A percentile compares a stretch with the other conserved stretches of the same genome.
Evolutionary conservation across 345 rosid genomes (phyloP).

Genomic region (Trapa incisa): DNA sequence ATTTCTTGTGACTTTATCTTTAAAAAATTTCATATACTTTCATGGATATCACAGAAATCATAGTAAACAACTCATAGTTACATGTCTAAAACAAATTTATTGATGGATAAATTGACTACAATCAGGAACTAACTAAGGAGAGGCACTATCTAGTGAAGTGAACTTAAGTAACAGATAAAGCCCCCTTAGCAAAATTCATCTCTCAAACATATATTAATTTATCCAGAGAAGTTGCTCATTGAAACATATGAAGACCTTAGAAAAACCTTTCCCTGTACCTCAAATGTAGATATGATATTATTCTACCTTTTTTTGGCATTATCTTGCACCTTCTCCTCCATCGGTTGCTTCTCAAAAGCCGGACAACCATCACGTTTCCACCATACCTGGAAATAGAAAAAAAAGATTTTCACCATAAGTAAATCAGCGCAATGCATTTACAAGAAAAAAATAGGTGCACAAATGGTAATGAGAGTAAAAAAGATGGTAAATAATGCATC

Average conservation of each 20-base stretch:
- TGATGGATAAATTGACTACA: background rate
- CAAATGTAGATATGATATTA: background rate
- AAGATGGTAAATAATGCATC: constrained; percentile 6
- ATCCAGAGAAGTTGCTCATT: background rate
- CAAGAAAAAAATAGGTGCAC: background rate
- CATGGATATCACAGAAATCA: background rate
- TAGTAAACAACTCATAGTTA: background rate
- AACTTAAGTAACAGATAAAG: background rate
- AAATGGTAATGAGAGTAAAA: constrained; percentile 7
- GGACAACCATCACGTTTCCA: constrained; percentile 99
- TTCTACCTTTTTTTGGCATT: constrained; percentile 63
- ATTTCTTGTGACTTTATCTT: background rate
- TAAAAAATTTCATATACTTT: background rate
- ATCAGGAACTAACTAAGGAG: background rate
- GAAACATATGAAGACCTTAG: background rate
- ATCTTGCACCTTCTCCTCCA: constrained; percentile 53
- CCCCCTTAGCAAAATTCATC: background rate
- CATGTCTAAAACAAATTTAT: background rate
- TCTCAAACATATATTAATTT: background rate
- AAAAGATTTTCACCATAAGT: constrained; percentile 5
- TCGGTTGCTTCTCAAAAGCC: constrained; percentile 84
- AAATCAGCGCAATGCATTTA: background rate
- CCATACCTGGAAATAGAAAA: constrained; percentile 65
- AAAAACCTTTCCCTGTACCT: background rate
- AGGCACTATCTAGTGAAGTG: background rate